Conservation (phyloP, 306 rosid genomes). For the Oemleria cerasiformis region DNA sequence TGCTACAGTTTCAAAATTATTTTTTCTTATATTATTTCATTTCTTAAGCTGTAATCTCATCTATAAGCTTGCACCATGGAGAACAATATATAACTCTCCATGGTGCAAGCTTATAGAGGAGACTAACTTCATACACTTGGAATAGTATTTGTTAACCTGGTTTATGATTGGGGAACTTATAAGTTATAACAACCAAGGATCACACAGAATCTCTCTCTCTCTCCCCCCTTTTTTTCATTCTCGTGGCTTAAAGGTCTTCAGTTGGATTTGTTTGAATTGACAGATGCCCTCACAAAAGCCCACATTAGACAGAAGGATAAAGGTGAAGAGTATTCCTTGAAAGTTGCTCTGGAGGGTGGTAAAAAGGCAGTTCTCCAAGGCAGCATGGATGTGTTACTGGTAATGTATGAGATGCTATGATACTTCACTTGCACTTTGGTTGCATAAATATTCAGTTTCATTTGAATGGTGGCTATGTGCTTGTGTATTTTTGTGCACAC, state of each 20-base stretch:
- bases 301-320: constrained; percentile 53
- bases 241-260: constrained; percentile 9
- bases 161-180: neutral
- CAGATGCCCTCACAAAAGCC: constrained; percentile 72
- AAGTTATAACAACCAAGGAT: neutral
- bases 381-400: constrained; percentile 68
- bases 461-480: neutral
- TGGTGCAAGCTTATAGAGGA: neutral
- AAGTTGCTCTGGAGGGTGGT: constrained; percentile 65
- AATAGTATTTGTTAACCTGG: neutral
- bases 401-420: constrained; percentile 32
- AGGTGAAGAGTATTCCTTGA: constrained; percentile 54
- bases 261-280: constrained; percentile 30
- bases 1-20: neutral
- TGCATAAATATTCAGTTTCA: neutral
- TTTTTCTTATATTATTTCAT: neutral
- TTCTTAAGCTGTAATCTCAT: neutral
- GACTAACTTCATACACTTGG: neutral
- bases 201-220: neutral
- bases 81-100: too few relatives aligned
- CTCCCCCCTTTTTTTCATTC: neutral
- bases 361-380: constrained; percentile 80
- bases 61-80: too few relatives aligned
- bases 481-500: neutral
- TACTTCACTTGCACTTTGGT: constrained; percentile 8